phyloP scores from a whole-genome alignment of 345 rosid genomes.

The Eucalyptus sp. region DNA sequence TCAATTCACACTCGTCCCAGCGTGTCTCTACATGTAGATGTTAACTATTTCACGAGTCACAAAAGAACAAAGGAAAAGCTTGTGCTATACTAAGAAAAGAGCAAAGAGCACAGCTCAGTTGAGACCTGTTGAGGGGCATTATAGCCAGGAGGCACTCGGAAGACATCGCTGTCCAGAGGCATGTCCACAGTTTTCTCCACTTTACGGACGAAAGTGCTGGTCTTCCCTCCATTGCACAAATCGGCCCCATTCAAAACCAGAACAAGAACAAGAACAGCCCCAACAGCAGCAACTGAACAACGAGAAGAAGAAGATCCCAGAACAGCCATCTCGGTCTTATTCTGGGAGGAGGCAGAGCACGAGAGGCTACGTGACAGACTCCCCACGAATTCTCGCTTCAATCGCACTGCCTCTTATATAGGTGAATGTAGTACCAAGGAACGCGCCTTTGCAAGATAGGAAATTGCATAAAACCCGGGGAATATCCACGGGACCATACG shows the following conservation, averaged over 20 bases:
- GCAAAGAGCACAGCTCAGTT: not conserved
- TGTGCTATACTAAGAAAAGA: no score
- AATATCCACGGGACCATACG: not conserved
- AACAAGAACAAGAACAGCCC: not conserved
- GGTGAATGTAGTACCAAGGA: not conserved
- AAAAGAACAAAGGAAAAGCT: not conserved
- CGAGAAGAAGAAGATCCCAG: not conserved
- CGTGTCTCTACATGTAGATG: not conserved
- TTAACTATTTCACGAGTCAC: not conserved
- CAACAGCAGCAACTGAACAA: not conserved
- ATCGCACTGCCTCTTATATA: not conserved
- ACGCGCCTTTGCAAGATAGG: not conserved
- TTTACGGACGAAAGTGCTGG: conserved; percentile 25
- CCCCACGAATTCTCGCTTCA: not conserved
- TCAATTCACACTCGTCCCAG: not conserved
- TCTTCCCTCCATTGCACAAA: conserved; percentile 11
- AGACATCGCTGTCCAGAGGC: conserved; percentile 23
- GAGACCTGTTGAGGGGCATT: conserved; percentile 39
- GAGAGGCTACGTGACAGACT: not conserved
- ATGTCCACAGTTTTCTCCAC: conserved; percentile 24
- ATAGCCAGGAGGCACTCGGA: conserved; percentile 24
- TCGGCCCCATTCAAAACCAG: not conserved
- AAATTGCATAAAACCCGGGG: not conserved
- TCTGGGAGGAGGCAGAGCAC: not conserved
- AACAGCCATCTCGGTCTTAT: not conserved